phyloP scores from a whole-genome alignment of 192 early-diverging fungal species.

The Coemansia sp. region DNA sequence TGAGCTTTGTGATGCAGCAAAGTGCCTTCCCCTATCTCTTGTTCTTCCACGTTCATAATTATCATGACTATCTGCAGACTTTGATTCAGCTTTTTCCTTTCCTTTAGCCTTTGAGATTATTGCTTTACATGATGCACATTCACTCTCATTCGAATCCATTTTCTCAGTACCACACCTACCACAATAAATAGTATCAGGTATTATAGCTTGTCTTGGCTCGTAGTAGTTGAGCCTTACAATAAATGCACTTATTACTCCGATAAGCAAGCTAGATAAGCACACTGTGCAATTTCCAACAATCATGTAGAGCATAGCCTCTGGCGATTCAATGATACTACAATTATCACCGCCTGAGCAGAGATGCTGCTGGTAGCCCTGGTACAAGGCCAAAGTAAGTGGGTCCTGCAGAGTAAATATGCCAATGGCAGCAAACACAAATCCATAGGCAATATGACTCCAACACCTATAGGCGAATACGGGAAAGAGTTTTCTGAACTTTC shows the following conservation, averaged over 20 bases:
- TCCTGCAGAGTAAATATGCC: background rate
- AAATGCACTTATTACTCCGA: background rate
- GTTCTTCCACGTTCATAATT: too few relatives aligned
- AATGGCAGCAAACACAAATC: conserved; percentile 2
- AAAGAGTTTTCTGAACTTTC: background rate
- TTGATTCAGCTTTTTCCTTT: too few relatives aligned
- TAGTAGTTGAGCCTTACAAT: background rate
- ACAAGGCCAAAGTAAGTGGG: background rate
- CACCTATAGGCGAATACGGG: background rate
- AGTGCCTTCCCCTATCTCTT: too few relatives aligned
- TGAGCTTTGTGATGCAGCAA: too few relatives aligned
- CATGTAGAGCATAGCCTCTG: background rate
- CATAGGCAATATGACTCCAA: background rate
- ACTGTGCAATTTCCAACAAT: background rate
- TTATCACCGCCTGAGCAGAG: background rate
- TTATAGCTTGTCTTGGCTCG: too few relatives aligned
- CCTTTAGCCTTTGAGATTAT: too few relatives aligned
- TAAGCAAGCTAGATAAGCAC: background rate
- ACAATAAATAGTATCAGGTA: too few relatives aligned
- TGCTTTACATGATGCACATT: too few relatives aligned
- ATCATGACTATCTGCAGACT: too few relatives aligned
- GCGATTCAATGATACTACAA: background rate
- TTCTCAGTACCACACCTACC: too few relatives aligned
- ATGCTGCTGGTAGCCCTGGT: background rate
- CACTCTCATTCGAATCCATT: too few relatives aligned